These are phyloP conservation scores for Epichloe bromicola DNA, from an alignment of 2,329 filamentous ascomycete genomes.

Conservation along the genomic window DNA sequence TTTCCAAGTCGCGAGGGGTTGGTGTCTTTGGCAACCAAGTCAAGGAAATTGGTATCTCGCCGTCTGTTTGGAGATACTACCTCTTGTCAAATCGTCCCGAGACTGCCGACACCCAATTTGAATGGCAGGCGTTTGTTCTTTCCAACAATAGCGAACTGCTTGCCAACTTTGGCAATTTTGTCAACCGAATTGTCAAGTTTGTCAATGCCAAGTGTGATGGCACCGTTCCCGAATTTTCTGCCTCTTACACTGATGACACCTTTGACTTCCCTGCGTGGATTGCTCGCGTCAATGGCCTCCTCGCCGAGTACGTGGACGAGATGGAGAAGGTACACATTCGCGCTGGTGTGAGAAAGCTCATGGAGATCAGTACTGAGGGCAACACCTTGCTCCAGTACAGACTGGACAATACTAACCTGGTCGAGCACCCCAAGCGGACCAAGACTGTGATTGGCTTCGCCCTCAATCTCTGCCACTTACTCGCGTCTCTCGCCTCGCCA, in stretches of 20 bases:
- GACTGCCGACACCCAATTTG: constrained; percentile 75
- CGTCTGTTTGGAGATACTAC: constrained; percentile 91
- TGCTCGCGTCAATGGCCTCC: constrained; percentile 36
- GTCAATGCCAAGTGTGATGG: constrained; percentile 63
- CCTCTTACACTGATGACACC: constrained; percentile 46
- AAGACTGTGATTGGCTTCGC: constrained; percentile 59
- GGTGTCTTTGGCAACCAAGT: constrained; percentile 89
- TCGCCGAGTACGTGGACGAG: constrained; percentile 54
- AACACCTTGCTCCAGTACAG: constrained; percentile 40
- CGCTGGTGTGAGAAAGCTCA: constrained; percentile 48
- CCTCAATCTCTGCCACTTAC: constrained; percentile 70
- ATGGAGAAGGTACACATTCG: constrained; percentile 62
- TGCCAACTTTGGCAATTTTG: constrained; percentile 62
- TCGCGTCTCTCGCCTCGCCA: constrained; percentile 65
- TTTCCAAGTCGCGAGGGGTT: constrained; percentile 79
- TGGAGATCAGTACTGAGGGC: constrained; percentile 50
- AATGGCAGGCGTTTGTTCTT: constrained; percentile 72
- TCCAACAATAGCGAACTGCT: constrained; percentile 83
- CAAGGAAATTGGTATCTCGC: constrained; percentile 68
- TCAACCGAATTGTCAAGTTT: constrained; percentile 63
- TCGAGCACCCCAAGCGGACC: constrained; percentile 40
- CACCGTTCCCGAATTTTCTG: constrained; percentile 49
- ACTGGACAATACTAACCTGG: constrained; percentile 41
- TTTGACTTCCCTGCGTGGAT: constrained; percentile 14
- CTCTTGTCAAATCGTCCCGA: constrained; percentile 77